Conservation (phyloP, 176 grass and related monocot species). For the Saccharum officinarum region DNA sequence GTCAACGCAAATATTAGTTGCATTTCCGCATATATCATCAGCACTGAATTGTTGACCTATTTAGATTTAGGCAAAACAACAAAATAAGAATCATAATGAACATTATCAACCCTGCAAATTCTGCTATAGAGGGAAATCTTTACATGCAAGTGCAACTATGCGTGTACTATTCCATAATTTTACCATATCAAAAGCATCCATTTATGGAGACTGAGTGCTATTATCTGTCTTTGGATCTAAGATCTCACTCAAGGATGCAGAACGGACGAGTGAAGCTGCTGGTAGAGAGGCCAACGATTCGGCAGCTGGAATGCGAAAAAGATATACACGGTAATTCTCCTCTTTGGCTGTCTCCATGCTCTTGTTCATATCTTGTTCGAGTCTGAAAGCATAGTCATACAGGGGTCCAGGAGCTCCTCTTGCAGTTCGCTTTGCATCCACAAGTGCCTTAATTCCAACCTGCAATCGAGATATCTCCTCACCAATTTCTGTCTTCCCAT, state of each 20-base stretch:
- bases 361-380: constrained; percentile 52
- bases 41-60: not conserved
- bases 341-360: constrained; percentile 50
- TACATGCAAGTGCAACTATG: not conserved
- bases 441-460: constrained; percentile 44
- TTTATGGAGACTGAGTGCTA: not conserved
- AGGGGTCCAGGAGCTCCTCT: constrained; percentile 50
- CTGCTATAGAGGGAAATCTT: not conserved
- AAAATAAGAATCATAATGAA: not conserved
- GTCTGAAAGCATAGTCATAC: constrained; percentile 48
- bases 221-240: constrained; percentile 40
- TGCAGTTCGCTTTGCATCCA: constrained; percentile 51
- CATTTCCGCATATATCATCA: not conserved
- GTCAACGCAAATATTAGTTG: not conserved
- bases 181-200: not conserved
- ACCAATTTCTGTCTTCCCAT: constrained; percentile 68
- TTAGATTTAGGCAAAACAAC: not conserved
- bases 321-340: constrained; percentile 60
- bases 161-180: not conserved
- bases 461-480: constrained; percentile 69
- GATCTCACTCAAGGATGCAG: constrained; percentile 39
- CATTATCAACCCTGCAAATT: not conserved
- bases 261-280: constrained; percentile 53
- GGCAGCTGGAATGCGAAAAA: constrained; percentile 50
- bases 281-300: constrained; percentile 37